Evolutionary conservation across 345 rosid species (phyloP).

Genomic region (Nasturtium officinale): DNA sequence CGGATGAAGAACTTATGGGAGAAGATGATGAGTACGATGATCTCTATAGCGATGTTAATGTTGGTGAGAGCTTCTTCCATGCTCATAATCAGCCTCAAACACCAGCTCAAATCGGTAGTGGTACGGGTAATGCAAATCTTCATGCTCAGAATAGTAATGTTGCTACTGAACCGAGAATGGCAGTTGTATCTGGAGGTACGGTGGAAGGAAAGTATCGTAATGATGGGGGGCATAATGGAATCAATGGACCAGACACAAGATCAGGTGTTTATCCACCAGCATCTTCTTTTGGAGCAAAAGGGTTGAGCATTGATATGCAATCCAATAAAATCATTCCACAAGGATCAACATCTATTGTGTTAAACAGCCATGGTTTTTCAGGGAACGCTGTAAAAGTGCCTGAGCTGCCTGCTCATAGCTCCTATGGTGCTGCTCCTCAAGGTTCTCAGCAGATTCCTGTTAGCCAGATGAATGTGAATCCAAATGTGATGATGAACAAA

Average conservation of each 20-base stretch:
- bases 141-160: slow-evolving; percentile 46
- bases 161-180: slow-evolving; percentile 52
- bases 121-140: slow-evolving; percentile 47
- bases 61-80: slow-evolving; percentile 74
- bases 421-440: slow-evolving; percentile 51
- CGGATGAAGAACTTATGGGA: slow-evolving; percentile 75
- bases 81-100: slow-evolving; percentile 57
- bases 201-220: slow-evolving; percentile 56
- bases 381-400: slow-evolving; percentile 56
- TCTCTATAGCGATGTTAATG: slow-evolving; percentile 85
- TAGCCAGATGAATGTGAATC: slow-evolving; percentile 58
- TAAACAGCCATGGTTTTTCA: slow-evolving; percentile 52
- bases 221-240: slow-evolving; percentile 45
- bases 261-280: slow-evolving; percentile 50
- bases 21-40: slow-evolving; percentile 90
- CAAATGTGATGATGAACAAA: slow-evolving; percentile 52
- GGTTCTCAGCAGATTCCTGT: slow-evolving; percentile 53
- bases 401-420: slow-evolving; percentile 50
- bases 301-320: slow-evolving; percentile 51
- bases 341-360: slow-evolving; percentile 50
- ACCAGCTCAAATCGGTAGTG: slow-evolving; percentile 46
- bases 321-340: slow-evolving; percentile 53
- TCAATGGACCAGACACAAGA: slow-evolving; percentile 55
- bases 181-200: slow-evolving; percentile 48
- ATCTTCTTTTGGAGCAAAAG: slow-evolving; percentile 53